phyloP scores from a whole-genome alignment of 257 asterid species.

The Nicotiana knightiana region DNA sequence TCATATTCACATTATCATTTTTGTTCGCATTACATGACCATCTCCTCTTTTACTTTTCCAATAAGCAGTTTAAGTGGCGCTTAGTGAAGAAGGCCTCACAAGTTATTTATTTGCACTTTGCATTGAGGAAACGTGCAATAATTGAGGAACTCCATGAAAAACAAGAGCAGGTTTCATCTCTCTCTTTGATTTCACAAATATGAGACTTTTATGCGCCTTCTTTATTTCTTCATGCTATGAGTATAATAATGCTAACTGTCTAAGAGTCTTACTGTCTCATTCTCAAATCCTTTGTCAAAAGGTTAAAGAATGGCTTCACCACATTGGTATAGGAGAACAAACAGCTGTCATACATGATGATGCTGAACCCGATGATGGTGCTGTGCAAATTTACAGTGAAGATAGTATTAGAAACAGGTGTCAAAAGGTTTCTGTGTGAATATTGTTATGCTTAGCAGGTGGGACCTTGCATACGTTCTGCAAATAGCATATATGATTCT shows the following conservation, averaged over 20 bases:
- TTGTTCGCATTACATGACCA: neutral
- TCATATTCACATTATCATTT: neutral
- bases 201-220: neutral
- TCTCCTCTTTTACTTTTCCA: conserved; percentile 8
- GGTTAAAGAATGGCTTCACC: conserved; percentile 89
- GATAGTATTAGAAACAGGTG: conserved; percentile 64
- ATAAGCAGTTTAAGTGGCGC: conserved; percentile 76
- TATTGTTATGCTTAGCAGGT: conserved; percentile 5
- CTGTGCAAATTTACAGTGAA: conserved; percentile 52
- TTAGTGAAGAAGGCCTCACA: conserved; percentile 85
- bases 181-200: conserved; percentile 12
- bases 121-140: conserved; percentile 78
- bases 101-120: conserved; percentile 77
- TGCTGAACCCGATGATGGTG: conserved; percentile 86
- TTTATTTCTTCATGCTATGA: neutral
- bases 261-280: conserved; percentile 6
- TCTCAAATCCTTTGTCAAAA: conserved; percentile 14
- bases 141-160: conserved; percentile 87
- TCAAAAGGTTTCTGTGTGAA: conserved; percentile 7
- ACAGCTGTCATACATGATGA: conserved; percentile 63
- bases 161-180: conserved; percentile 83
- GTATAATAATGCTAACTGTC: neutral
- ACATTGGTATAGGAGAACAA: conserved; percentile 80
- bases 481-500: neutral
- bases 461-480: neutral